Conservation (phyloP, 768 basidiomycete genomes). For the Rhizopogon sp. region DNA sequence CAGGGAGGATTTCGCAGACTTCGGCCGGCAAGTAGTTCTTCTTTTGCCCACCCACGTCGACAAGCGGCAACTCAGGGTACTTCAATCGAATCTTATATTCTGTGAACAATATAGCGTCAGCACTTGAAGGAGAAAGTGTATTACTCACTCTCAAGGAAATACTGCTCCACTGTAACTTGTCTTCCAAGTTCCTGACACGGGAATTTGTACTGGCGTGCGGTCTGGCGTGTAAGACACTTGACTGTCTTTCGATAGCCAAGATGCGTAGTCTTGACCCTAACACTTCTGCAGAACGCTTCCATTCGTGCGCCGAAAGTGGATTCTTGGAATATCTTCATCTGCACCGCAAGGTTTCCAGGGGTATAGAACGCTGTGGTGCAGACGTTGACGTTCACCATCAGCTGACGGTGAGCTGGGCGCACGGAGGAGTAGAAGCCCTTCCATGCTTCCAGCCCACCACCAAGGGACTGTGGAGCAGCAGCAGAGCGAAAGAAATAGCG, state of each 20-base stretch:
- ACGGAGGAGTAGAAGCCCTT: constrained; percentile 44
- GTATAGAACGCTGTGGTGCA: constrained; percentile 47
- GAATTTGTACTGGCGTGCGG: constrained; percentile 36
- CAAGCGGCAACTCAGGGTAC: constrained; percentile 36
- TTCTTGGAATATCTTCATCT: constrained; percentile 36
- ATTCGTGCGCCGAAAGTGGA: constrained; percentile 56
- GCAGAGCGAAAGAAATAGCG: constrained; percentile 45
- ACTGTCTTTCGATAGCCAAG: constrained; percentile 74
- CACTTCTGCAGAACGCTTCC: constrained; percentile 58
- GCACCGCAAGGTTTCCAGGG: constrained; percentile 37
- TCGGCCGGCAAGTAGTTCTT: constrained; percentile 41
- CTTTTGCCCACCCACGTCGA: constrained; percentile 45
- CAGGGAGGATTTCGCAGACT: constrained; percentile 41
- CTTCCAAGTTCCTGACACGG: constrained; percentile 33
- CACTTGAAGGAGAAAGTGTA: not conserved
- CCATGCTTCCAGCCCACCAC: constrained; percentile 55
- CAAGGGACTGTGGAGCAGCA: constrained; percentile 27
- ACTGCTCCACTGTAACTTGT: constrained; percentile 39
- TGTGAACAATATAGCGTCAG: constrained; percentile 12
- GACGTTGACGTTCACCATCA: constrained; percentile 52
- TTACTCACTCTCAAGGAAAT: constrained; percentile 42
- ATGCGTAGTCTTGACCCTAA: constrained; percentile 63
- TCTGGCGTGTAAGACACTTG: constrained; percentile 43
- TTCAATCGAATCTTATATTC: constrained; percentile 38
- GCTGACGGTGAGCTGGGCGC: constrained; percentile 34